Evolutionary conservation across 148 eudicot genomes (phyloP).

Genomic region (Linanthus parryae): DNA sequence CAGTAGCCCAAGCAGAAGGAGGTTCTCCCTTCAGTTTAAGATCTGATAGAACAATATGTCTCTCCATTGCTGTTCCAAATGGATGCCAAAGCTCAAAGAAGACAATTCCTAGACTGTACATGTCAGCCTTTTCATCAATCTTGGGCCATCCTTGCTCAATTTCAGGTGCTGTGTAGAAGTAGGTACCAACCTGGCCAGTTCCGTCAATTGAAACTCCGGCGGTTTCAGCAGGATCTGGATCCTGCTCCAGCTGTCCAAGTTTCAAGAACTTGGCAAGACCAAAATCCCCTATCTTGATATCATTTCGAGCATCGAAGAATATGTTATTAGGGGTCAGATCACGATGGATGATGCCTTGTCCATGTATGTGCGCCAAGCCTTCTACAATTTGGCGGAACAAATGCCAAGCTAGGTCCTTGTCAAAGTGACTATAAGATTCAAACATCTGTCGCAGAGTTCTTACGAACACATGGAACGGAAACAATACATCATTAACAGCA

Average conservation of each 20-base stretch:
- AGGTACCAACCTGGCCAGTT: slow-evolving; percentile 94
- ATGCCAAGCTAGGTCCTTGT: slow-evolving; percentile 91
- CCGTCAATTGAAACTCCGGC: slow-evolving; percentile 77
- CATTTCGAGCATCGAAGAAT: slow-evolving; percentile 94
- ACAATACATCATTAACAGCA: no score
- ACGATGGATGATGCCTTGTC: slow-evolving; percentile 95
- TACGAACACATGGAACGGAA: slow-evolving; percentile 18
- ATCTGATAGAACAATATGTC: slow-evolving; percentile 80
- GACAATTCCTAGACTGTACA: slow-evolving; percentile 91
- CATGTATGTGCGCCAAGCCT: slow-evolving; percentile 92
- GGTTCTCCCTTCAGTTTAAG: slow-evolving; percentile 75
- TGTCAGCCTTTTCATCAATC: slow-evolving; percentile 98
- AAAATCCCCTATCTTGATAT: slow-evolving; percentile 97
- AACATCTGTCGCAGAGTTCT: slow-evolving; percentile 87
- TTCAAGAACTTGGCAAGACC: slow-evolving; percentile 97
- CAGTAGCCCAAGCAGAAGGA: slow-evolving; percentile 72
- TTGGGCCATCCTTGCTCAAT: slow-evolving; percentile 98
- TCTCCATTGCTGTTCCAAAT: slow-evolving; percentile 93
- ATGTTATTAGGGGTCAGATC: slow-evolving; percentile 97
- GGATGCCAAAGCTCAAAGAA: slow-evolving; percentile 97
- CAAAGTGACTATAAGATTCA: slow-evolving; percentile 83
- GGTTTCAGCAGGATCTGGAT: slow-evolving; percentile 58
- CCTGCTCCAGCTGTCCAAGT: slow-evolving; percentile 89
- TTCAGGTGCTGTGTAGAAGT: slow-evolving; percentile 96
- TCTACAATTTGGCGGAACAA: slow-evolving; percentile 91